Conservation (phyloP, 2,329 filamentous ascomycete genomes). For the Botrytis sinoallii region DNA sequence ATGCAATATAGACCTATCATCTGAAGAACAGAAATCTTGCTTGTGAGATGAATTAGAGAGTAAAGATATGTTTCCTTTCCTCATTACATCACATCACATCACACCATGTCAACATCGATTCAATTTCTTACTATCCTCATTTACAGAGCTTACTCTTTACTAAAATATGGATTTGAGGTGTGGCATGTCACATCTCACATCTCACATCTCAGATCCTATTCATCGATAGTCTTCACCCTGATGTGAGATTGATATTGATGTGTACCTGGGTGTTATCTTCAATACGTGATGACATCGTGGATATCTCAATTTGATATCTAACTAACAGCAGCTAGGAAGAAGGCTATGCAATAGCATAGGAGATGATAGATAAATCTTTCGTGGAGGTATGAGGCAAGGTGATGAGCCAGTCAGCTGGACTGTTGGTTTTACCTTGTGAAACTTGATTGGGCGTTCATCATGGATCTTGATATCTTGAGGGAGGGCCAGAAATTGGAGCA, state of each 20-base stretch:
- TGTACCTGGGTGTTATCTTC: not conserved
- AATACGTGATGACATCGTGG: not conserved
- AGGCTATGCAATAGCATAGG: not conserved
- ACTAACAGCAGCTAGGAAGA: not conserved
- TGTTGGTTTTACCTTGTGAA: not conserved
- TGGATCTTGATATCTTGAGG: not conserved
- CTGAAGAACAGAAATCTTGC: rapidly evolving
- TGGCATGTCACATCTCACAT: not conserved
- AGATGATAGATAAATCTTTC: not conserved
- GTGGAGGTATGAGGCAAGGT: not conserved
- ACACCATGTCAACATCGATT: not conserved
- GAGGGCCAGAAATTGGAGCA: not conserved
- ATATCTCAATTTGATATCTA: not conserved
- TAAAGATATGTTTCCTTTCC: not conserved
- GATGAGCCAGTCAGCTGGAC: not conserved
- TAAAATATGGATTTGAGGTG: not conserved
- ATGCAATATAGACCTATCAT: not conserved
- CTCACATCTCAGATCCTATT: not conserved
- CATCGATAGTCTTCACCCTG: not conserved
- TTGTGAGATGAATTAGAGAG: not conserved
- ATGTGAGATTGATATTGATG: not conserved
- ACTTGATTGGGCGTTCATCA: not conserved
- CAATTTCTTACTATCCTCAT: not conserved
- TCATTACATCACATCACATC: not conserved
- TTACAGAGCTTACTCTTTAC: not conserved